Evolutionary conservation across 805 yeast genomes (phyloP).

Genomic region (Cyberlindnera xishuangbannaensis): DNA sequence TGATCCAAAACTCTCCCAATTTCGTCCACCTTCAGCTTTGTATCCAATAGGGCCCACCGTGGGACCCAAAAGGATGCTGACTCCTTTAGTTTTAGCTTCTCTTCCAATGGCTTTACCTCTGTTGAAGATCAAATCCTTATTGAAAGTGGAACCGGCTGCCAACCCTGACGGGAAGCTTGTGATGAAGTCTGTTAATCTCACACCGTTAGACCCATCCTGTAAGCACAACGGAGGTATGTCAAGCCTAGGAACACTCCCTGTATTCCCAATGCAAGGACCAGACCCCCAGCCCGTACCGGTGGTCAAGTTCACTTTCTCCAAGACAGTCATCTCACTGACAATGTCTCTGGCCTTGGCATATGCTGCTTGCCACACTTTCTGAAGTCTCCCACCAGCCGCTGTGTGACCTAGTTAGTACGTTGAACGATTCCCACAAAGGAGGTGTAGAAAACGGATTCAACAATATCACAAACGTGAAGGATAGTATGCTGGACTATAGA

Average conservation of each 20-base stretch:
- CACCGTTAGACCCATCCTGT: conserved; percentile 61
- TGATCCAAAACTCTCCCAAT: conserved; percentile 59
- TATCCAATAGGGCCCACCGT: conserved; percentile 55
- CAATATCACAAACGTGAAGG: conserved; percentile 21
- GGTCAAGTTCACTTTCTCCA: conserved; percentile 57
- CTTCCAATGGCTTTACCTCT: conserved; percentile 54
- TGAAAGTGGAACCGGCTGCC: conserved; percentile 55
- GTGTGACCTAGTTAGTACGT: conserved; percentile 5
- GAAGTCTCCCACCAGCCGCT: conserved; percentile 43
- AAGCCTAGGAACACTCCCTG: conserved; percentile 50
- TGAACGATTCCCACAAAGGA: not conserved
- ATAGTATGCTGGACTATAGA: conserved; percentile 17
- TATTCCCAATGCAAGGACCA: conserved; percentile 58
- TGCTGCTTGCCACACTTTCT: conserved; percentile 51
- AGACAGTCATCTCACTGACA: conserved; percentile 49
- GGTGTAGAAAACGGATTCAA: conserved; percentile 3
- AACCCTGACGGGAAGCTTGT: conserved; percentile 55
- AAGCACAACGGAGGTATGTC: conserved; percentile 51
- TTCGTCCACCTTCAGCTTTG: conserved; percentile 59
- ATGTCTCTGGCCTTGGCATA: conserved; percentile 48
- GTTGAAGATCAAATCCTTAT: conserved; percentile 42
- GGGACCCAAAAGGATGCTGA: conserved; percentile 52
- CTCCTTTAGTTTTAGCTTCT: conserved; percentile 50
- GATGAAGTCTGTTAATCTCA: conserved; percentile 49
- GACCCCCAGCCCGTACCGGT: conserved; percentile 62